Percentiles rank a stretch among this genome's conserved stretches.
phyloP scores from a whole-genome alignment of 202 grass and related monocot species.

The Carex arenaria region DNA sequence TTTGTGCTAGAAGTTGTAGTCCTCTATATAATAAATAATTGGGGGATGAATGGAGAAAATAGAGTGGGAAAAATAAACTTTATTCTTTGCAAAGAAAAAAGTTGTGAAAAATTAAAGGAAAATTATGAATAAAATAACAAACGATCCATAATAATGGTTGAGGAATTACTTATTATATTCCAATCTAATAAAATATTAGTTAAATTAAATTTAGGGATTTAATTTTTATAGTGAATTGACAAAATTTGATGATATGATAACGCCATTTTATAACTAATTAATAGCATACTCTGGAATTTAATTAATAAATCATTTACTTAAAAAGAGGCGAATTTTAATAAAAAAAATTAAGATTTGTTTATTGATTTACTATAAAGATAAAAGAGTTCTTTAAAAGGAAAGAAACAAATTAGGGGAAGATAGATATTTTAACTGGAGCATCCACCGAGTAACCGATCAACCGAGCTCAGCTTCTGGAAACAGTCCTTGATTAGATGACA shows the following conservation, averaged over 20 bases:
- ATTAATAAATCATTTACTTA: background rate
- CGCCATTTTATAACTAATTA: background rate
- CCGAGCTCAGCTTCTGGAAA: background rate
- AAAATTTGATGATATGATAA: background rate
- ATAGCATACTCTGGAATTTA: background rate
- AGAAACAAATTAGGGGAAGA: background rate
- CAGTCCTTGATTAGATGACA: background rate
- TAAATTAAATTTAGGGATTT: background rate
- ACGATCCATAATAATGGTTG: too few relatives aligned
- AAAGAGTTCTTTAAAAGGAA: background rate
- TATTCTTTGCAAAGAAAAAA: too few relatives aligned
- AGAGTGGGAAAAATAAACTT: too few relatives aligned
- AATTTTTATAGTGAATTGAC: background rate
- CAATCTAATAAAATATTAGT: background rate
- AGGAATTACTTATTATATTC: too few relatives aligned
- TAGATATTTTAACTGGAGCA: background rate
- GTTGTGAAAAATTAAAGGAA: too few relatives aligned
- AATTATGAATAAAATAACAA: too few relatives aligned
- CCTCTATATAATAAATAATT: too few relatives aligned
- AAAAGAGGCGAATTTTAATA: background rate
- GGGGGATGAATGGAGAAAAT: too few relatives aligned
- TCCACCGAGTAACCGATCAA: background rate
- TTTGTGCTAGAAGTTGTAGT: too few relatives aligned
- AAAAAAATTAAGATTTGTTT: background rate
- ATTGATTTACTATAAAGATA: background rate